Evolutionary conservation across 2,329 filamentous ascomycete genomes (phyloP).

Genomic region (Cordyceps tenuipes): DNA sequence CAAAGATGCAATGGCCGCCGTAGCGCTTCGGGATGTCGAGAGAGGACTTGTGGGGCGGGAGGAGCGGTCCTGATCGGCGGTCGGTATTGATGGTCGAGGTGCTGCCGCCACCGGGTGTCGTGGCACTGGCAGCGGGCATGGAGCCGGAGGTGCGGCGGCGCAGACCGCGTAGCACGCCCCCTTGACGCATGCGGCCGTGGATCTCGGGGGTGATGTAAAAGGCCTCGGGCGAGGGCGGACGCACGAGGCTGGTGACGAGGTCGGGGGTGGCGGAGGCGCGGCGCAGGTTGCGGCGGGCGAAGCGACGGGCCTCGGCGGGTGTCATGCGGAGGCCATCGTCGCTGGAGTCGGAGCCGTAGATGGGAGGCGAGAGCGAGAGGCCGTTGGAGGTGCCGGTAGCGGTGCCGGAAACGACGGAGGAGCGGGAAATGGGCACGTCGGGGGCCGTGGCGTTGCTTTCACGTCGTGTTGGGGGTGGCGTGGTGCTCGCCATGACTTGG

Average conservation of each 20-base stretch:
- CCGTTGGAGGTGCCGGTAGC: background rate
- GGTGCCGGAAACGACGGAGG: constrained; percentile 5
- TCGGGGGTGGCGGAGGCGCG: constrained; percentile 30
- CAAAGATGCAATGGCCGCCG: constrained; percentile 32
- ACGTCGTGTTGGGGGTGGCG: constrained; percentile 9
- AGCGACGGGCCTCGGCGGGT: constrained; percentile 27
- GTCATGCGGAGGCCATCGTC: constrained; percentile 28
- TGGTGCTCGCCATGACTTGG: constrained; percentile 7
- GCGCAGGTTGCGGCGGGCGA: constrained; percentile 28
- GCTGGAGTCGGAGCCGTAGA: constrained; percentile 26
- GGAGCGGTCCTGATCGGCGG: constrained; percentile 26
- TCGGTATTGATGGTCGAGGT: constrained; percentile 18
- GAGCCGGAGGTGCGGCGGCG: constrained; percentile 13
- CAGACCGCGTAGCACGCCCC: constrained; percentile 14
- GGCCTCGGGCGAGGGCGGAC: constrained; percentile 29
- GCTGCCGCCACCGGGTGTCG: background rate
- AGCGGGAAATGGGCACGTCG: constrained; percentile 7
- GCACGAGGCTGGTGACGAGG: constrained; percentile 31
- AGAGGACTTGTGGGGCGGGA: constrained; percentile 29
- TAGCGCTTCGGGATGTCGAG: constrained; percentile 31
- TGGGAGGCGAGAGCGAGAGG: background rate
- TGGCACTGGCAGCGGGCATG: constrained; percentile 5
- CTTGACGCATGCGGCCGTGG: constrained; percentile 18
- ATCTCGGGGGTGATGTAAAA: constrained; percentile 23
- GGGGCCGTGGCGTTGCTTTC: constrained; percentile 11